Conservation (phyloP, 805 yeast species). For the Yamadazyma philogaea region DNA sequence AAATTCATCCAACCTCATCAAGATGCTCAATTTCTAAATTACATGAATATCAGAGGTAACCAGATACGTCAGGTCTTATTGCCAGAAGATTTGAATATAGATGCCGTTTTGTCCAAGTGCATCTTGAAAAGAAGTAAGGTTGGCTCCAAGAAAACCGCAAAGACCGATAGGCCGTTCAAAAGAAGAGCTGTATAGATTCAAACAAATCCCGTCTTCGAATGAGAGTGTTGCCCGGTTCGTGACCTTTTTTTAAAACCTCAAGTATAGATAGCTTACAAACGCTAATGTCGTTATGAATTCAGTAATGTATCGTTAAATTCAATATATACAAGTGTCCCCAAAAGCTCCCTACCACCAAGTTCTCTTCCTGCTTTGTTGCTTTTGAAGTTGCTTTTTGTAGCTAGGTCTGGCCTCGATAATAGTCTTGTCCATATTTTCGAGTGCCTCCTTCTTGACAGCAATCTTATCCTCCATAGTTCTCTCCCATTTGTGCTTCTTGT, state of each 20-base stretch:
- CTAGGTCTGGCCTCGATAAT: conserved; percentile 59
- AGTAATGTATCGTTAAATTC: conserved; percentile 5
- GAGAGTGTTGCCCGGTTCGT: too few relatives aligned
- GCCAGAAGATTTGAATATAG: conserved; percentile 83
- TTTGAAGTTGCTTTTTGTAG: conserved; percentile 38
- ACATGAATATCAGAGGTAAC: conserved; percentile 83
- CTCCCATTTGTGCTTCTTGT: conserved; percentile 82
- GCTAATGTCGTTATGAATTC: neutral
- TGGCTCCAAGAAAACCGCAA: neutral
- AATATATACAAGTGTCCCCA: conserved; percentile 6
- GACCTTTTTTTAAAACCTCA: too few relatives aligned
- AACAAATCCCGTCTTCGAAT: neutral
- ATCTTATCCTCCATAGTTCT: conserved; percentile 58
- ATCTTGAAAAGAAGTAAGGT: conserved; percentile 3
- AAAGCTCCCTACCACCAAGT: conserved; percentile 30
- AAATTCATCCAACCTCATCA: conserved; percentile 72
- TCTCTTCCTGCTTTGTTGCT: conserved; percentile 33
- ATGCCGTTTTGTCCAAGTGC: conserved; percentile 54
- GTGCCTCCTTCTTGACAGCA: conserved; percentile 60
- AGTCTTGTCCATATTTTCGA: conserved; percentile 61
- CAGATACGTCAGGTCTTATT: conserved; percentile 78
- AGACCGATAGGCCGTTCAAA: conserved; percentile 3
- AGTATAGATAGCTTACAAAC: neutral
- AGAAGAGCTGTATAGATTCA: conserved; percentile 7
- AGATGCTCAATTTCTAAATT: conserved; percentile 68